Evolutionary conservation across 768 basidiomycete species (phyloP), one percentile per base, ranked within the genome.

Genomic region (Russula compacta): DNA sequence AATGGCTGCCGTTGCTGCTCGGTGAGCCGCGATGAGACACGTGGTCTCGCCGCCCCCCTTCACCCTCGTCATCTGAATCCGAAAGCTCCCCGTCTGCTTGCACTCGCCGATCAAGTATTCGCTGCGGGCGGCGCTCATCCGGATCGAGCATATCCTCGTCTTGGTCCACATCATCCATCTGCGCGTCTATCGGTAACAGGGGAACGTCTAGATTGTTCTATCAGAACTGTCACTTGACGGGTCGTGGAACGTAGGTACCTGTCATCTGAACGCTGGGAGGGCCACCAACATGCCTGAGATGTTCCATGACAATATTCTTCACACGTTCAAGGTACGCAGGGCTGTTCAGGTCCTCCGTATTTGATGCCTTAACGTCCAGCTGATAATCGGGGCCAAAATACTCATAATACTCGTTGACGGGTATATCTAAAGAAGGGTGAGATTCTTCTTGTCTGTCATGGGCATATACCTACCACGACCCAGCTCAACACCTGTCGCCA

Each of bases 351-450:
- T 99, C 95, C 66, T 97, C 94, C 62, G 92, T 89, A 71, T 98
- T 99, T 12, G 92, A 94, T 12, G 92, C 77, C 68, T 87, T 91
- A 33, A 99, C 97, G 70, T 99, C 92, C 36, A 99, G 81, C 71
- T 94, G 84, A 69, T 98, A 98, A 69, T 95, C 92, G 3, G 97
- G 97, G 0, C 97, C 97, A 72, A 98, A 98, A 73, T 98, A 98
- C 70, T 98, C 95, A 70, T 95, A 98, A 75, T 98, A 99, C 74
- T 99, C 97, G 69, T 98, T 99, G 65, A 95, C 87, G 2, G 97
- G 97, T 56, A 99, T 95, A 70, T 92, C 95, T 95, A 68, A n/a
- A 36, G 9, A n/a, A 21, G 32, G 58, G 53, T 51, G 15, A 6
- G 40, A 6, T 36, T 42, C 60, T 58, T 39, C 38, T 47, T 36